Evolutionary conservation across 441 rosid genomes (phyloP), one percentile per base, ranked within the genome.

Genomic region (Gossypium davidsonii): DNA sequence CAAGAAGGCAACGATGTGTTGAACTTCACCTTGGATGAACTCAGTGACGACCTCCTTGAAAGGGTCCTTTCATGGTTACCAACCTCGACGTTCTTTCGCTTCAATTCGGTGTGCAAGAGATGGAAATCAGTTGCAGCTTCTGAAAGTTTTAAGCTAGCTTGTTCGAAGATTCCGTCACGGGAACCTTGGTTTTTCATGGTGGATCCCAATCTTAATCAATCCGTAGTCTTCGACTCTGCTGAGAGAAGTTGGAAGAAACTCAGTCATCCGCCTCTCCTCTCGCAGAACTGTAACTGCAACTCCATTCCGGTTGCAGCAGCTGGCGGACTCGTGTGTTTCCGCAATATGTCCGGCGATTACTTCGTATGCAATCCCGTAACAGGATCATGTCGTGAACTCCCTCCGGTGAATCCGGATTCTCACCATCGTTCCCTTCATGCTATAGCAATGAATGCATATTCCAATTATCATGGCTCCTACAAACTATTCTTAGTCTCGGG

Each of bases 111-210:
- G 67, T 88, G 91, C 96, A 91, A 89, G 87, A 82, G 98, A 79
- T 93, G 97, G 97, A 90, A 85, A 77, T 84, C 89, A 7, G 81
- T 77, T 48, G 74, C 87, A 55, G 53, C 76, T 72, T 93, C 98
- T 2, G 65, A 82, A 52, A 87, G 94, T 78, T 93, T 93, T 85
- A 88, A 82, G 77, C 84, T 86, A 20, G 92, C 98, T 42, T 93
- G 98, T 84, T 85, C 92, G 1, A 82, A 79, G 44, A 65, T 93
- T 79, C 90, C 84, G 71, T 64, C 81, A 37, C 79, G 97, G 73
- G 97, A 86, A 51, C 96, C 98, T 23, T 93, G 96, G 90, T 93
- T 90, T 83, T 84, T 85, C 85, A 91, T 93, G 97, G 88, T 89
- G 0, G 78, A 76, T 69, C 75, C 84, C 59, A 55, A 74, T 10